Evolutionary conservation across 2,329 filamentous ascomycete species (phyloP), one percentile per base, ranked within the genome.

Genomic region (Penicillium sclerotiorum): DNA sequence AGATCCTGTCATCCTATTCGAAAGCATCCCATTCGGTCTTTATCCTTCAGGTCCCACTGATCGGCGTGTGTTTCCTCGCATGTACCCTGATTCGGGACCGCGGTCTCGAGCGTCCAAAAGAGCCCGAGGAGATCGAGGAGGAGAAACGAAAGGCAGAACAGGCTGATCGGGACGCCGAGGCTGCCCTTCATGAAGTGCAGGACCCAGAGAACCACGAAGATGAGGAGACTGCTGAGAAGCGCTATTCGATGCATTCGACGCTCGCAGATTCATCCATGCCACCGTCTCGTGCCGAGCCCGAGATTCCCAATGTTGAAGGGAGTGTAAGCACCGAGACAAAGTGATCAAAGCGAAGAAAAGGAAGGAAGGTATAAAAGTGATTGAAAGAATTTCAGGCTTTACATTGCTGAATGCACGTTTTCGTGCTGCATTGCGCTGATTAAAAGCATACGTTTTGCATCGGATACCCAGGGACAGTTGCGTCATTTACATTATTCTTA

Each of bases 21-120:
- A 68, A 69, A 8, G 83, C 80, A 0, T 83, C 77, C 18, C 72
- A 74, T 23, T 74, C 76, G 0, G 81, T 85, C 0, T 86, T 85
- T 52, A 77, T 80, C 20, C 62, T 83, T 32, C 81, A 81, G 61
- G 74, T 80, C 0, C 81, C 82, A 0, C 54, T 84, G 3, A 77
- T 82, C 8, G 80, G 74, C 0, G 39, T 76, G 0, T 82, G 78
- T 52, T 68, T 84, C 9, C 37, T 79, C 6, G 66, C 77, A 1
- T 82, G 78, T 52, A 8, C 79, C 0, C 73, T 84, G 9, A 73
- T 86, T 49, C 77, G 74, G 44, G 77, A 82, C 49, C 69, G 68
- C 25, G 80, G 80, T 0, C 55, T 84, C 41, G 67, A 69, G 35
- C 60, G 67, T 37, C 62, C 60, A 1, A 69, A 68, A 42, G 68